Evolutionary conservation across 1,284 basidiomycete species (phyloP).

Genomic region (Cutaneotrichosporon curvatum): DNA sequence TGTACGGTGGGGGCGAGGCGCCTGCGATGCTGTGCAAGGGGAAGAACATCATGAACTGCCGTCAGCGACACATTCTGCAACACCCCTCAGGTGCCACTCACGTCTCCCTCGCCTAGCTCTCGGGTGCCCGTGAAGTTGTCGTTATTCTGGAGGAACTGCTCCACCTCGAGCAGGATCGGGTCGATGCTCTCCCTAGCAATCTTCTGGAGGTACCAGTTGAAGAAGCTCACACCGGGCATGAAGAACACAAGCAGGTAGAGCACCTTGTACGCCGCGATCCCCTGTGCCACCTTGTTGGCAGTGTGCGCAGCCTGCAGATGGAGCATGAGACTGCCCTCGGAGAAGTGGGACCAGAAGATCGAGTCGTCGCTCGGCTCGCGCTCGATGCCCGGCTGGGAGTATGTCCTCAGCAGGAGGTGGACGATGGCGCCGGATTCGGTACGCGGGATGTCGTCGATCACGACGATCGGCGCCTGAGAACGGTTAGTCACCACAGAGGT

Average conservation of each 20-base stretch:
- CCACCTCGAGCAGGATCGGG: slow-evolving; percentile 21
- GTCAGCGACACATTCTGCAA: background rate
- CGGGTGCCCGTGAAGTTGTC: slow-evolving; percentile 30
- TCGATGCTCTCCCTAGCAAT: slow-evolving; percentile 7
- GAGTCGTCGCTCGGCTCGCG: slow-evolving; percentile 15
- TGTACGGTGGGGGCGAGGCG: background rate
- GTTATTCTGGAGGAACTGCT: slow-evolving; percentile 22
- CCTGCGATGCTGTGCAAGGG: slow-evolving; percentile 4
- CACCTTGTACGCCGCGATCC: background rate
- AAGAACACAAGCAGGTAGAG: slow-evolving; percentile 5
- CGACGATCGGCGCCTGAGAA: slow-evolving; percentile 26
- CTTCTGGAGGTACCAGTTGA: background rate
- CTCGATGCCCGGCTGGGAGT: slow-evolving; percentile 16
- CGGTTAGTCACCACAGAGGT: background rate
- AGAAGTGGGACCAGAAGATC: slow-evolving; percentile 34
- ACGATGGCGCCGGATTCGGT: slow-evolving; percentile 37
- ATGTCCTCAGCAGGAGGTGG: slow-evolving; percentile 22
- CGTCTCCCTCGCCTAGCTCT: slow-evolving; percentile 36
- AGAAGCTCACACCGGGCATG: background rate
- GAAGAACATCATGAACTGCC: slow-evolving; percentile 15
- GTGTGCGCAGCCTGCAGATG: slow-evolving; percentile 19
- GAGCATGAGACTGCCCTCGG: slow-evolving; percentile 37
- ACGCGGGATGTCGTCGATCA: slow-evolving; percentile 24
- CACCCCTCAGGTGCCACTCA: slow-evolving; percentile 15
- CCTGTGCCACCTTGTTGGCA: background rate